Conservation (phyloP, 345 rosid genomes). For the Trapa incisa region DNA sequence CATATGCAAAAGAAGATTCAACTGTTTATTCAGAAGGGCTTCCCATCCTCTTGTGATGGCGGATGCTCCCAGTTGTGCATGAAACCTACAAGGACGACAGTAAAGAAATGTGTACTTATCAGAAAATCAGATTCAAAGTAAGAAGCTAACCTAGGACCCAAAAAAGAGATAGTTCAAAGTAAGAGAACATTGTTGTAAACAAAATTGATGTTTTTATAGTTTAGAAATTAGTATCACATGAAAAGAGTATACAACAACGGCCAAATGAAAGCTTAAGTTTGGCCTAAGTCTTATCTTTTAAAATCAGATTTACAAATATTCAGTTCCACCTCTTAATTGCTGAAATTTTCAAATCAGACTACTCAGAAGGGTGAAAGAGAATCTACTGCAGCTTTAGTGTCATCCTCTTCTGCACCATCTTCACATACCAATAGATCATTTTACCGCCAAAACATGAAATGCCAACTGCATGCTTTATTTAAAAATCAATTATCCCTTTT, state of each 20-base stretch:
- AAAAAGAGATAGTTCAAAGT: background rate
- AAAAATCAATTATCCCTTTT: no score
- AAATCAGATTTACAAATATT: background rate
- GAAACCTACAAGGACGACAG: slow-evolving; percentile 39
- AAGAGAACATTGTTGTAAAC: background rate
- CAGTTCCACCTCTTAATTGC: background rate
- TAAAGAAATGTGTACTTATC: background rate
- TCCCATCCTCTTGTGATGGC: slow-evolving; percentile 51
- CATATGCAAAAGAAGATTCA: background rate
- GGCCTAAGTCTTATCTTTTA: background rate
- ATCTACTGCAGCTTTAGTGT: background rate
- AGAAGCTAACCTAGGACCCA: background rate
- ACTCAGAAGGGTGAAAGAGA: background rate
- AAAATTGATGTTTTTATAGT: background rate
- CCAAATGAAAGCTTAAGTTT: background rate
- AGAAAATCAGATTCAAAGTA: background rate
- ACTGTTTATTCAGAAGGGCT: slow-evolving; percentile 54
- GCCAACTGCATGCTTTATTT: background rate
- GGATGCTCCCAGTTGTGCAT: slow-evolving; percentile 77
- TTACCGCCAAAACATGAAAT: background rate
- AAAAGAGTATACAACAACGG: background rate
- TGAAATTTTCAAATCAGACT: background rate
- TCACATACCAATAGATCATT: background rate
- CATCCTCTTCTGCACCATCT: background rate
- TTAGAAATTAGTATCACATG: background rate